These are phyloP conservation scores for Carex myosuroides DNA, from an alignment of 176 grass and related monocot species.

Conservation along the genomic window DNA sequence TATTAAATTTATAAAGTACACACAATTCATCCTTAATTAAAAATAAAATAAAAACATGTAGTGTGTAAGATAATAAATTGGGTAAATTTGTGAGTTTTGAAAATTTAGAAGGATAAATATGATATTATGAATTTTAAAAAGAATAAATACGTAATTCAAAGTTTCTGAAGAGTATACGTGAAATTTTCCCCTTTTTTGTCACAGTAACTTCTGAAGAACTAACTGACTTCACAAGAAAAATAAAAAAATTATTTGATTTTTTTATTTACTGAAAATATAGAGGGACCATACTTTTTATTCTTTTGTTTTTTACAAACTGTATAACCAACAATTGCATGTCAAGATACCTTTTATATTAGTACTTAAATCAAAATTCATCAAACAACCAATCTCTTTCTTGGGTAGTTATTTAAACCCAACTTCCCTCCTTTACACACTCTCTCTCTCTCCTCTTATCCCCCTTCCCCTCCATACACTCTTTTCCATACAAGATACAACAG, in stretches of 20 bases:
- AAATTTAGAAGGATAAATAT: too few species aligned
- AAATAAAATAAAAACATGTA: too few species aligned
- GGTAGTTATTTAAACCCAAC: slow-evolving; percentile 57
- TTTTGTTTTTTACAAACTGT: slow-evolving; percentile 9
- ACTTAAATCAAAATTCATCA: background rate
- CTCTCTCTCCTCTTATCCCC: slow-evolving; percentile 8
- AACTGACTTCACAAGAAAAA: too few species aligned
- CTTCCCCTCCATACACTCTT: slow-evolving; percentile 39
- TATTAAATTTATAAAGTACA: too few species aligned
- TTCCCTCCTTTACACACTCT: slow-evolving; percentile 24
- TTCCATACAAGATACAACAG: slow-evolving; percentile 41
- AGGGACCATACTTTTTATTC: background rate
- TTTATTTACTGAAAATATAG: slow-evolving; percentile 12
- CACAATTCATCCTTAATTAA: too few species aligned
- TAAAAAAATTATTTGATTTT: slow-evolving; percentile 17
- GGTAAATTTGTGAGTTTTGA: too few species aligned
- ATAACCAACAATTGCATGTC: background rate
- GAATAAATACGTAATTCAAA: too few species aligned
- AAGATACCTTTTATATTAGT: slow-evolving; percentile 4
- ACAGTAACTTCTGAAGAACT: too few species aligned
- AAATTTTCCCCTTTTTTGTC: too few species aligned
- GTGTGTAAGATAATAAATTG: too few species aligned
- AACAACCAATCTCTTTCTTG: slow-evolving; percentile 27
- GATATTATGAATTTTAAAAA: too few species aligned
- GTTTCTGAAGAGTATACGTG: too few species aligned